Evolutionary conservation across 495 filamentous ascomycete species (phyloP), one percentile per base, ranked within the genome.

Genomic region (Chaetomidium leptoderma): DNA sequence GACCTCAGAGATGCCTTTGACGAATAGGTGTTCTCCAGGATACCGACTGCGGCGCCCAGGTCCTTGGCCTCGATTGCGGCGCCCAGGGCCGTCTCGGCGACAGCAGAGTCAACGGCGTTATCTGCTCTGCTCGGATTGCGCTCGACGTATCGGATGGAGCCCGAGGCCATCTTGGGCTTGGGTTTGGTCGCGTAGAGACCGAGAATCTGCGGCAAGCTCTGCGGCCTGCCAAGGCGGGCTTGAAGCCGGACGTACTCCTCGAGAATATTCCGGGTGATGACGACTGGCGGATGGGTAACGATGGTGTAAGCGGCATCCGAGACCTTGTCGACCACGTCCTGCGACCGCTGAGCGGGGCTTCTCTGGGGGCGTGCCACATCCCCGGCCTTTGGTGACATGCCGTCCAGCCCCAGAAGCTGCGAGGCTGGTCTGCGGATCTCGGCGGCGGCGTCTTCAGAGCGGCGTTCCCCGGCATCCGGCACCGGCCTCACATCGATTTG

Each of bases 181-280:
- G 89, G 88, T 70, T 97, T 98, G 65, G 79, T 80, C 51, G 90
- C 91, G 63, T 90, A 97, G 33, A 97, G 81, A 42, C 82, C 68
- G 75, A 98, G 87, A 45, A 88, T 82, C 43, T 85, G 79, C 3
- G 93, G 90, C 67, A 97, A 80, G 32, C 84, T 82, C 56, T 88
- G 76, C 13, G 90, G 85, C 45, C 77, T 83, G 51, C 81, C 77
- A 58, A 97, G 80, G n/a, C 81, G 73, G 17, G 81, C 74, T 65
- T 95, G 90, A 29, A 87, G 82, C 24, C 78, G 74, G 46, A 92
- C 83, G 64, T 95, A 97, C 53, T 73, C 67, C 17, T 79, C 70
- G 9, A 98, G 81, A 0, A 90, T 71, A 27, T 76, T 69, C 2
- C 84, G 85, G 5, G 90, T 86, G 63, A 98, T 90, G 75, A 91